Evolutionary conservation across 2,329 filamentous ascomycete species (phyloP).

Genomic region (Trichophyton benhamiae): DNA sequence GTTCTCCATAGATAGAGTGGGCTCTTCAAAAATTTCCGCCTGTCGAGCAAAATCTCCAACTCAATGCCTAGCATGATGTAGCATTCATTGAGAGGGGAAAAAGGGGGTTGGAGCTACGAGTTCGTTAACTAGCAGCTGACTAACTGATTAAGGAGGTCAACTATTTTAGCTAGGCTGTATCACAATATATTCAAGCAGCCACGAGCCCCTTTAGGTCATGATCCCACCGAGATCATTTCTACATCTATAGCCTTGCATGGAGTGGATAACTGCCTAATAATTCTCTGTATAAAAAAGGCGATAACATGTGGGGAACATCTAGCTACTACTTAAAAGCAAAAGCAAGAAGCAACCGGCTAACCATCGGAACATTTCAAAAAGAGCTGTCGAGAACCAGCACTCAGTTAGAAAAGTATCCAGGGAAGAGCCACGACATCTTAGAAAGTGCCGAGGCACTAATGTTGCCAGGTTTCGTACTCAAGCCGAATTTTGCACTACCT

Average conservation of each 20-base stretch:
- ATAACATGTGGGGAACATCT: too few species aligned
- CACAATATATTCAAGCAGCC: background rate
- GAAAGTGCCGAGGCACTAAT: conserved; percentile 61
- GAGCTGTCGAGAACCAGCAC: background rate
- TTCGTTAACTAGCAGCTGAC: too few species aligned
- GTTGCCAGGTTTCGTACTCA: conserved; percentile 72
- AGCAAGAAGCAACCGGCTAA: background rate
- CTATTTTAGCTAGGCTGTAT: background rate
- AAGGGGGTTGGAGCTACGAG: too few species aligned
- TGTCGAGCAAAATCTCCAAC: background rate
- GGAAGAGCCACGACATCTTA: conserved; percentile 78
- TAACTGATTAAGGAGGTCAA: too few species aligned
- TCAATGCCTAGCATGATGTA: too few species aligned
- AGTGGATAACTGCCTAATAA: background rate
- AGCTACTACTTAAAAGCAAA: background rate
- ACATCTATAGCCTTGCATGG: too few species aligned
- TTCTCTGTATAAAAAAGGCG: background rate
- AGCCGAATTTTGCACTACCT: conserved; percentile 62
- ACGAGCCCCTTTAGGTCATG: background rate
- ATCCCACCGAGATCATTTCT: too few species aligned
- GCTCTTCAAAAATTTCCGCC: background rate
- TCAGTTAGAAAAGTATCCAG: conserved; percentile 53
- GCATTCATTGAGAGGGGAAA: too few species aligned
- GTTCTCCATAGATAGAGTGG: background rate
- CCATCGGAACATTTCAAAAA: too few species aligned